Evolutionary conservation across 495 filamentous ascomycete genomes (phyloP).

Genomic region (Talaromyces adpressus): DNA sequence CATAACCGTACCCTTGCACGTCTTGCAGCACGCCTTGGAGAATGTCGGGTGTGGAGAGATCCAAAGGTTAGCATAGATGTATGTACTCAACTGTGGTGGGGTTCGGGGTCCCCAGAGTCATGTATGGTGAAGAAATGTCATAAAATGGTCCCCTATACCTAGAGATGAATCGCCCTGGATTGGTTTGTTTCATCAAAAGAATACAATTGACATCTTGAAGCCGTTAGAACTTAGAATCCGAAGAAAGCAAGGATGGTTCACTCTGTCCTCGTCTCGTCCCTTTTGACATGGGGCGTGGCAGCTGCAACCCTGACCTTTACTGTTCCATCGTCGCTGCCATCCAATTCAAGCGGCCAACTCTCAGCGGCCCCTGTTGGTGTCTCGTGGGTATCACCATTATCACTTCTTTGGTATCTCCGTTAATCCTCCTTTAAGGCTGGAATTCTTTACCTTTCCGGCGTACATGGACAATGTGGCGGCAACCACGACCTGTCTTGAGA

Average conservation of each 20-base stretch:
- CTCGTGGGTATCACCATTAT: conserved; percentile 30
- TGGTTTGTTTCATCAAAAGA: no score
- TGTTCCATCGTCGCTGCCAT: conserved; percentile 1
- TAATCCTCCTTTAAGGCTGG: conserved; percentile 24
- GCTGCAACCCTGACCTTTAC: neutral
- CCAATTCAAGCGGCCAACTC: conserved; percentile 15
- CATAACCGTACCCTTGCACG: no score
- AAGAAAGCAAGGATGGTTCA: neutral
- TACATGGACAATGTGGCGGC: conserved; percentile 49
- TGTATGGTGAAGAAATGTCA: no score
- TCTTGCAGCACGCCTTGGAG: no score
- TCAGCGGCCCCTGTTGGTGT: conserved; percentile 40
- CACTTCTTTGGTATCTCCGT: no score
- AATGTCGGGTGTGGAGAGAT: no score
- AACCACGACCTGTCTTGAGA: conserved; percentile 47
- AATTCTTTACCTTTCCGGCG: conserved; percentile 54
- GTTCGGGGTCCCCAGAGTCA: no score
- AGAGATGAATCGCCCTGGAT: no score
- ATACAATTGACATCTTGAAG: neutral
- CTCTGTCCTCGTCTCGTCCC: neutral
- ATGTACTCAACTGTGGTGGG: no score
- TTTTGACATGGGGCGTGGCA: neutral
- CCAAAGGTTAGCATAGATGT: no score
- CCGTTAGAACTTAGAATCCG: neutral
- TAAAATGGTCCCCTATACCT: no score